Evolutionary conservation across 805 yeast genomes (phyloP).

Genomic region (Hanseniaspora meyeri): DNA sequence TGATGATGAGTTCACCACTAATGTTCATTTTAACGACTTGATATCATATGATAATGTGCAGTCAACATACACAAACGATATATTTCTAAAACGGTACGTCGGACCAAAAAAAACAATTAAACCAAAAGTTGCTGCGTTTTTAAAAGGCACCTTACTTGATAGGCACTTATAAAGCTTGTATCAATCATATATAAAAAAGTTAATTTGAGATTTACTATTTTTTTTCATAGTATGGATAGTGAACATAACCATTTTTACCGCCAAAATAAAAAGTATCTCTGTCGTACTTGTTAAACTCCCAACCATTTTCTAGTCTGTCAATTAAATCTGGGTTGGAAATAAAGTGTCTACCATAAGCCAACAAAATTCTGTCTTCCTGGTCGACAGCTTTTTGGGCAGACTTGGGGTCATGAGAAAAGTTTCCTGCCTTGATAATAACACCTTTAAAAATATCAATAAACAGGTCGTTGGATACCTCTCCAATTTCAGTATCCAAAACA

Average conservation of each 20-base stretch:
- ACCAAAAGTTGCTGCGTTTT: too few relatives aligned
- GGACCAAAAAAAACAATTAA: background rate
- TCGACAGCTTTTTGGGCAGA: slow-evolving; percentile 15
- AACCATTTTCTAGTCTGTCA: slow-evolving; percentile 27
- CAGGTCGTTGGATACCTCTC: slow-evolving; percentile 15
- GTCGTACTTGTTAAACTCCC: slow-evolving; percentile 16
- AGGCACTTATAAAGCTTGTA: too few relatives aligned
- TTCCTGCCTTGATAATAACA: slow-evolving; percentile 16
- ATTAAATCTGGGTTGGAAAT: slow-evolving; percentile 34
- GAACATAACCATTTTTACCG: slow-evolving; percentile 1
- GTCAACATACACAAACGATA: background rate
- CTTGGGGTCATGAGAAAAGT: background rate
- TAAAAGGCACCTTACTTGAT: too few relatives aligned
- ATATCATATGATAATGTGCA: background rate
- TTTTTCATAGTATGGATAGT: too few relatives aligned
- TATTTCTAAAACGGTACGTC: background rate
- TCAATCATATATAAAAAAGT: too few relatives aligned
- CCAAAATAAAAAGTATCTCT: too few relatives aligned
- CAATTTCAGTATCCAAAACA: slow-evolving; percentile 8
- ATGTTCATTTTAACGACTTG: background rate
- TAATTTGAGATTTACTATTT: too few relatives aligned
- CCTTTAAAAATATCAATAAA: slow-evolving; percentile 20
- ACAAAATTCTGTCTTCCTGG: slow-evolving; percentile 33
- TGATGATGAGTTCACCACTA: background rate
- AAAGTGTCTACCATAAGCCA: slow-evolving; percentile 30